Evolutionary conservation across 2,329 filamentous ascomycete species (phyloP), one percentile per base, ranked within the genome.

Genomic region (Penicillium freii): DNA sequence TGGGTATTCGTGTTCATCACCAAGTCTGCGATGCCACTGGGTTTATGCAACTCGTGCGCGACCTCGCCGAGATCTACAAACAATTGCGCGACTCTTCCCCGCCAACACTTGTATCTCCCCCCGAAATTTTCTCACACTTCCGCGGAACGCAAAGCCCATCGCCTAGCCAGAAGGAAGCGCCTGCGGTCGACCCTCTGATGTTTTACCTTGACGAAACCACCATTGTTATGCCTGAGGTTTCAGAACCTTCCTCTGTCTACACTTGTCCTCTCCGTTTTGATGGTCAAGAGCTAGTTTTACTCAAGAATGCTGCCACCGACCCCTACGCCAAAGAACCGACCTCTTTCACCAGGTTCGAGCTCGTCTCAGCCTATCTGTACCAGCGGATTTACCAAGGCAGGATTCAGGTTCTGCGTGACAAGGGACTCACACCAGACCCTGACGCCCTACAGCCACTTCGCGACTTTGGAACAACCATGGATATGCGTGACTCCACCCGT

Each of bases 1-100:
- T 58, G 4, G 56, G 52, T 0, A 51, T 58, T 25, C 47, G 53
- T 8, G 23, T 58, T 17, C 52, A 59, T 21, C 52, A 59, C 29
- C 33, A 29, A 4, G 56, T 56, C 11, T 59, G 56, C 19, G 56
- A 58, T 40, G 40, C 56, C 25, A 39, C 15, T 25, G 56, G 52
- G 0, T 46, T 51, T 13, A 29, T 58, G 13, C 47, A 56, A 13
- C 38, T 56, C 1, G 42, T 55, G 4, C 53, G 46, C 0, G 53
- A 55, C 19, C 39, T 55, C 1, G 53, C 46, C 17, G 53, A 44
- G n/a, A 55, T 55, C 9, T 55, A 55, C 46, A 42, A 15, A 23
- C 53, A 51, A 23, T 13, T 51, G 7, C 53, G 53, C 10, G 53
- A 55, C 15, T 44, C 19, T n/a, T 44, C 38, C 19, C 53, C 53